These are phyloP conservation scores for Penicillium longicatenatum DNA, from an alignment of 495 filamentous ascomycete species.

Conservation along the genomic window DNA sequence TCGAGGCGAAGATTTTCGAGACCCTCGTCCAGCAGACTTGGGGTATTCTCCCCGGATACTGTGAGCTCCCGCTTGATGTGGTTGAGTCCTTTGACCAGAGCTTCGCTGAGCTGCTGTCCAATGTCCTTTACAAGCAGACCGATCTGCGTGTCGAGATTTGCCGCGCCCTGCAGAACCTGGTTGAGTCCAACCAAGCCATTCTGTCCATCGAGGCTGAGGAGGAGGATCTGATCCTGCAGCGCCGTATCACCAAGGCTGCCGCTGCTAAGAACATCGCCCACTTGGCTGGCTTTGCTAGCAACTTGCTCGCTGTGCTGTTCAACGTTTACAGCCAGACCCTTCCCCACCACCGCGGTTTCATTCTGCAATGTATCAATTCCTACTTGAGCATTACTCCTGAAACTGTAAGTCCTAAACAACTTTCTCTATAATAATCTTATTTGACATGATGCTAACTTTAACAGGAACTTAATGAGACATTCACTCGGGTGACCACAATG, in stretches of 20 bases:
- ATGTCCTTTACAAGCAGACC: constrained; percentile 87
- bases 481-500: constrained; percentile 79
- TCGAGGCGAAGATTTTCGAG: constrained; percentile 97
- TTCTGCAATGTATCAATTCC: constrained; percentile 90
- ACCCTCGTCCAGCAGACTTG: constrained; percentile 94
- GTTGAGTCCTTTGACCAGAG: constrained; percentile 73
- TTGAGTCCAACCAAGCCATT: constrained; percentile 88
- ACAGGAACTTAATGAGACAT: constrained; percentile 82
- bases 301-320: constrained; percentile 91
- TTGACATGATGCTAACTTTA: constrained; percentile 1
- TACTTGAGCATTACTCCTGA: constrained; percentile 85
- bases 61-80: constrained; percentile 84
- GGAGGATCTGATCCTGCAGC: constrained; percentile 69
- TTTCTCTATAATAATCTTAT: neutral
- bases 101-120: constrained; percentile 91
- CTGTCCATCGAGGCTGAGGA: constrained; percentile 58
- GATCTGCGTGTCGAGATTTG: constrained; percentile 86
- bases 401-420: constrained; percentile 41
- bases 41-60: constrained; percentile 93
- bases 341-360: constrained; percentile 85
- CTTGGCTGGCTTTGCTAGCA: constrained; percentile 75
- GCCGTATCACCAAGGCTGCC: constrained; percentile 69
- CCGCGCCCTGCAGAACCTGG: constrained; percentile 76
- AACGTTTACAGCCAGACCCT: constrained; percentile 97
- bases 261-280: constrained; percentile 79